These are phyloP conservation scores for Lactarius indigo DNA, from an alignment of 768 basidiomycete species.

Conservation along the genomic window DNA sequence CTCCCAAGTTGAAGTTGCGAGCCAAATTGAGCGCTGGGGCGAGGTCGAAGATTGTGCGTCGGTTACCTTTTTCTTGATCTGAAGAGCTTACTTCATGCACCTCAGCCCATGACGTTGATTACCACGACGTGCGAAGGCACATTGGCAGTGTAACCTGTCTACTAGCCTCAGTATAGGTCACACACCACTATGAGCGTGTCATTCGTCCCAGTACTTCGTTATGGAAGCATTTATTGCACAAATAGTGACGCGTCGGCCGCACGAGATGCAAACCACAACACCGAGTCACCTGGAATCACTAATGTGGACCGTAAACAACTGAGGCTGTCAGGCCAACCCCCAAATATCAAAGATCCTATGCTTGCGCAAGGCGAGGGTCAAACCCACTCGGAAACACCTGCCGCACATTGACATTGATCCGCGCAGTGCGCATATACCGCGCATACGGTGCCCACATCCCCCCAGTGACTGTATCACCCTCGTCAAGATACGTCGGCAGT, in stretches of 20 bases:
- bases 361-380: slow-evolving; percentile 29
- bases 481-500: slow-evolving; percentile 57
- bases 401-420: slow-evolving; percentile 91
- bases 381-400: slow-evolving; percentile 83
- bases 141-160: slow-evolving; percentile 77
- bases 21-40: slow-evolving; percentile 98
- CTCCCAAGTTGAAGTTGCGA: slow-evolving; percentile 88
- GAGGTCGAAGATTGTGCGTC: slow-evolving; percentile 97
- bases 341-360: not conserved
- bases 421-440: slow-evolving; percentile 59
- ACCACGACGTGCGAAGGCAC: slow-evolving; percentile 86
- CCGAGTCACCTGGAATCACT: not conserved
- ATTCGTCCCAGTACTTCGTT: not conserved
- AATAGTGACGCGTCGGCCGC: not conserved
- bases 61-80: not conserved
- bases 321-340: not conserved
- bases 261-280: not conserved
- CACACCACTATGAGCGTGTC: not conserved
- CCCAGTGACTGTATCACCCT: slow-evolving; percentile 19
- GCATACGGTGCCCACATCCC: slow-evolving; percentile 59
- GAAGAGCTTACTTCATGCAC: slow-evolving; percentile 1
- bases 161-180: slow-evolving; percentile 12
- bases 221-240: not conserved
- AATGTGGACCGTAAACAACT: not conserved
- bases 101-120: slow-evolving; percentile 95